These are phyloP conservation scores for Starmerella geochares DNA, from an alignment of 805 yeast genomes.

Conservation along the genomic window DNA sequence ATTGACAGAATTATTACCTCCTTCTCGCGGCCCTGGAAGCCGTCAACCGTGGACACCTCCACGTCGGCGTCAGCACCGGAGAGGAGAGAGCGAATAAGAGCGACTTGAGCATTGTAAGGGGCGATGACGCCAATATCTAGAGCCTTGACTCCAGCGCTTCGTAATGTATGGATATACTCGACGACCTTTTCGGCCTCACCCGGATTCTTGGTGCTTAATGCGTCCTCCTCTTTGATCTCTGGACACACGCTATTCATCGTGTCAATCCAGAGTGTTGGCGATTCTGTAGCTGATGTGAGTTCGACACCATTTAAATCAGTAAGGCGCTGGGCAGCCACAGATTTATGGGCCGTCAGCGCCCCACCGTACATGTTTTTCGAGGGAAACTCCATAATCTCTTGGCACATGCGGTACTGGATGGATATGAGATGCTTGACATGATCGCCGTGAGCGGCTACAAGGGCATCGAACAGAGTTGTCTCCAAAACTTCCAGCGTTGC, in stretches of 20 bases:
- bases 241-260: constrained; percentile 70
- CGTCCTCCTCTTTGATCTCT: constrained; percentile 25
- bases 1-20: constrained; percentile 70
- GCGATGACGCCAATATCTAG: constrained; percentile 72
- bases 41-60: constrained; percentile 87
- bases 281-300: constrained; percentile 45
- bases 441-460: constrained; percentile 43
- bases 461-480: constrained; percentile 69
- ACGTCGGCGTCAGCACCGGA: constrained; percentile 30
- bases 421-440: constrained; percentile 50
- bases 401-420: constrained; percentile 82
- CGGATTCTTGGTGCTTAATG: constrained; percentile 49
- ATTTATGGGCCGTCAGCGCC: constrained; percentile 49
- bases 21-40: constrained; percentile 94
- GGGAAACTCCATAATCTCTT: constrained; percentile 66
- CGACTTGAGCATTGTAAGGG: constrained; percentile 84
- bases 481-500: constrained; percentile 42
- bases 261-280: constrained; percentile 71
- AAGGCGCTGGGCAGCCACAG: constrained; percentile 46
- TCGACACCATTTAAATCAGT: constrained; percentile 42
- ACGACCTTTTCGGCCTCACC: constrained; percentile 59
- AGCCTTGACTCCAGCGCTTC: constrained; percentile 44
- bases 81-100: constrained; percentile 43
- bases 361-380: constrained; percentile 56
- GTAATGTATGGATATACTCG: constrained; percentile 45